A percentile compares a stretch with the other conserved stretches of the same genome.
These are phyloP conservation scores for Pichia cephalocereana DNA, from an alignment of 805 yeast species.

Conservation along the genomic window DNA sequence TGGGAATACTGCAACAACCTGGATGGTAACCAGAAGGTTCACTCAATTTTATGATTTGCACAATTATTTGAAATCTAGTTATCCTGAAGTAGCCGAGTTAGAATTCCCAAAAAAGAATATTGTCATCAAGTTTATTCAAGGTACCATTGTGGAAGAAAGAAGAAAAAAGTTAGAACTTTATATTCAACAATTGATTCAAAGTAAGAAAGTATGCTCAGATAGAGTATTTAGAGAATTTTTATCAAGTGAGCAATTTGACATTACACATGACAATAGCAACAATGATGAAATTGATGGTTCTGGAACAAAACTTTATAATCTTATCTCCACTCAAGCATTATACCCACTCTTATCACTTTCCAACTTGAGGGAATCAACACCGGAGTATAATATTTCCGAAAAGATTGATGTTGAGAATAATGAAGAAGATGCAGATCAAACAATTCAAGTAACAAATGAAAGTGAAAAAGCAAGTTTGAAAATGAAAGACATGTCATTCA, in stretches of 20 bases:
- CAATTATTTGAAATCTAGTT: conserved; percentile 46
- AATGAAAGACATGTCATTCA: conserved; percentile 37
- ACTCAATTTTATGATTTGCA: conserved; percentile 74
- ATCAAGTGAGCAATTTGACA: conserved; percentile 56
- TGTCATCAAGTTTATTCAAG: conserved; percentile 64
- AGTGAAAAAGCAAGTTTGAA: not conserved
- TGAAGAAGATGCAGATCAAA: not conserved
- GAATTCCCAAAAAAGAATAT: conserved; percentile 54
- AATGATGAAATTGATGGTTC: conserved; percentile 13
- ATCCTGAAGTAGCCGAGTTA: conserved; percentile 39
- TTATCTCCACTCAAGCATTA: conserved; percentile 20
- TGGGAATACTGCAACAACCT: conserved; percentile 56
- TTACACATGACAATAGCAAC: conserved; percentile 8
- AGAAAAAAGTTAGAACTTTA: conserved; percentile 53
- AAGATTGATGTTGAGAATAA: too few relatives aligned
- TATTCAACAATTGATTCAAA: conserved; percentile 43
- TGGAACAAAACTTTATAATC: conserved; percentile 26
- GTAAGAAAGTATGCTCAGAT: conserved; percentile 67
- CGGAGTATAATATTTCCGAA: not conserved
- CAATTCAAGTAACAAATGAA: not conserved
- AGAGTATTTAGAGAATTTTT: conserved; percentile 66
- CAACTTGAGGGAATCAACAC: not conserved
- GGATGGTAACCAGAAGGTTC: conserved; percentile 88
- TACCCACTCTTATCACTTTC: conserved; percentile 5
- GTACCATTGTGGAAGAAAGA: conserved; percentile 55